Conservation (phyloP, 2,329 filamentous ascomycete genomes). For the Scedosporium apiospermum region DNA sequence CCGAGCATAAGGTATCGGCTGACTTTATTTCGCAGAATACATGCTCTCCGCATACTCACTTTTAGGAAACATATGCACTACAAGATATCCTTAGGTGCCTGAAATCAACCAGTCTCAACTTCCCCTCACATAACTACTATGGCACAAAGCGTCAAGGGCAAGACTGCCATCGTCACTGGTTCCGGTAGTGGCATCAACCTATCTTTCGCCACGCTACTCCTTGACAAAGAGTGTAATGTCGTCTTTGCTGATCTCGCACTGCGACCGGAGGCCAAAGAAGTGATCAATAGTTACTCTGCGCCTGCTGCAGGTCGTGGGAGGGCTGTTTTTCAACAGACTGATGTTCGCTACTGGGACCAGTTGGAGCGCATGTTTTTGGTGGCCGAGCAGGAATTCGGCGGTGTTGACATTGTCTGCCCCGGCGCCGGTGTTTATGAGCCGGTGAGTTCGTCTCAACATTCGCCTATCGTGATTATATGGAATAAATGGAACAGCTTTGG, state of each 20-base stretch:
- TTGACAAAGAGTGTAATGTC: constrained; percentile 32
- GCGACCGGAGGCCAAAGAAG: constrained; percentile 27
- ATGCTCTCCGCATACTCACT: too few relatives aligned
- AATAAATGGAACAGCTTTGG: too few relatives aligned
- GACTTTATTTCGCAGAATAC: too few relatives aligned
- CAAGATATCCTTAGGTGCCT: too few relatives aligned
- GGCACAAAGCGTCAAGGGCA: constrained; percentile 9
- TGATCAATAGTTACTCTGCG: constrained; percentile 18
- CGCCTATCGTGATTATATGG: too few relatives aligned
- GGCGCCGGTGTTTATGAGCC: constrained; percentile 39
- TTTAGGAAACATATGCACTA: too few relatives aligned
- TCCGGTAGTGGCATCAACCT: constrained; percentile 31
- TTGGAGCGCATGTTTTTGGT: constrained; percentile 24
- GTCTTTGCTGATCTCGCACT: constrained; percentile 33
- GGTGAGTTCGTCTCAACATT: too few relatives aligned
- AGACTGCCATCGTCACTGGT: constrained; percentile 20
- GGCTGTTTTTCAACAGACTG: constrained; percentile 32
- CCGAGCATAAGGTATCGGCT: too few relatives aligned
- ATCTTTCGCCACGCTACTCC: constrained; percentile 31
- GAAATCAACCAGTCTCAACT: too few relatives aligned
- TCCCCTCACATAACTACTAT: too few relatives aligned
- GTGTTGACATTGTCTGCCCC: constrained; percentile 32
- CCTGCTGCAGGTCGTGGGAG: constrained; percentile 13
- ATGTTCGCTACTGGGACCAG: constrained; percentile 32
- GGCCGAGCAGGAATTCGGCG: constrained; percentile 24